These are phyloP conservation scores for Polygonum maritimum DNA, from an alignment of 148 eudicot species.

Conservation along the genomic window DNA sequence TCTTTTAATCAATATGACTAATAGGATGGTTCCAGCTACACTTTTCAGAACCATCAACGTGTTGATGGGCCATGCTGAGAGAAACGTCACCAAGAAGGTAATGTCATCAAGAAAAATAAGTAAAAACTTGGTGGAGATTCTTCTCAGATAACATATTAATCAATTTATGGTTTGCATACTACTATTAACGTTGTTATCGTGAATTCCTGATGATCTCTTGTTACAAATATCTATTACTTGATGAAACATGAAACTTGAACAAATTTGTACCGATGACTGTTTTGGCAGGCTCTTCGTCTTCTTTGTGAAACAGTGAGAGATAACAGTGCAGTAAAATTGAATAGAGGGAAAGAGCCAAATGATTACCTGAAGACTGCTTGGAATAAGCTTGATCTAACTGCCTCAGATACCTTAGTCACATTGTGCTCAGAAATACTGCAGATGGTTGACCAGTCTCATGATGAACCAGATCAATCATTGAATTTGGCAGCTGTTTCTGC, in stretches of 20 bases:
- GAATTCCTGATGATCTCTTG: not conserved
- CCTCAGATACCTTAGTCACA: slow-evolving; percentile 43
- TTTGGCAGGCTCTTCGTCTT: slow-evolving; percentile 60
- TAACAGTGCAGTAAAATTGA: slow-evolving; percentile 18
- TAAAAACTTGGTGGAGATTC: not conserved
- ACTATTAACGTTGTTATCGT: not conserved
- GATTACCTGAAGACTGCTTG: slow-evolving; percentile 34
- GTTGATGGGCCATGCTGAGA: slow-evolving; percentile 46
- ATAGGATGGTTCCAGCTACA: slow-evolving; percentile 46
- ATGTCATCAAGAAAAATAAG: not conserved
- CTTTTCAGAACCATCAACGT: slow-evolving; percentile 47
- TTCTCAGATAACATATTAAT: not conserved
- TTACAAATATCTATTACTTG: not conserved
- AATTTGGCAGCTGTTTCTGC: slow-evolving; percentile 61
- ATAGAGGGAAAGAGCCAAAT: slow-evolving; percentile 30
- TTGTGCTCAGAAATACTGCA: slow-evolving; percentile 55
- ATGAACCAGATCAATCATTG: slow-evolving; percentile 28
- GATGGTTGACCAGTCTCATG: slow-evolving; percentile 41
- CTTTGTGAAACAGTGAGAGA: slow-evolving; percentile 65
- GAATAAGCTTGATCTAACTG: slow-evolving; percentile 45
- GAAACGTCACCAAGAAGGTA: slow-evolving; percentile 56
- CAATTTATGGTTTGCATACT: not conserved
- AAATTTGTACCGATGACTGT: not conserved
- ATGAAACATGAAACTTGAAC: not conserved
- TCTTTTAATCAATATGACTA: slow-evolving; percentile 41